These are phyloP conservation scores for Podochytrium sp. DNA, from an alignment of 192 early-diverging fungal genomes.

Conservation along the genomic window DNA sequence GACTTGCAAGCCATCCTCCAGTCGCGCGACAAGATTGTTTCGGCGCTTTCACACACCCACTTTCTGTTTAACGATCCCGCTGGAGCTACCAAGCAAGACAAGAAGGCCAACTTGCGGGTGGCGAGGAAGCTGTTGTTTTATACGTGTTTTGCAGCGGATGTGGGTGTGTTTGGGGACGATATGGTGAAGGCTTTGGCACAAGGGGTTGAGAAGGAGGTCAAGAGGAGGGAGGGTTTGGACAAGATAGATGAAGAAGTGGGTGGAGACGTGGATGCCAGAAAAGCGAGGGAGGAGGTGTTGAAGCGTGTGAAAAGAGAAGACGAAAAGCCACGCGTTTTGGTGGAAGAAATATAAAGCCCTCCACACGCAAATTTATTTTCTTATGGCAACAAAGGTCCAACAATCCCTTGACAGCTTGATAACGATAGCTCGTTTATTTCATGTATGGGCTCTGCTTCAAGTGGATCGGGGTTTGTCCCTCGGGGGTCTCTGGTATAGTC, in stretches of 20 bases:
- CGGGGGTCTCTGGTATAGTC: slow-evolving; percentile 60
- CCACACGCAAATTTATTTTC: too few relatives aligned
- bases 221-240: background rate
- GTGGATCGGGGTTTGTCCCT: slow-evolving; percentile 56
- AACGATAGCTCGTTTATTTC: slow-evolving; percentile 46
- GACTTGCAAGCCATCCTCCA: background rate
- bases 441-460: slow-evolving; percentile 55
- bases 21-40: background rate
- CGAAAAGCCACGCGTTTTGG: background rate
- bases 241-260: too few relatives aligned
- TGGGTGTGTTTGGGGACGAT: background rate
- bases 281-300: background rate
- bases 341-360: background rate
- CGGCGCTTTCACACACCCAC: slow-evolving; percentile 19
- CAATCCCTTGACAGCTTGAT: too few relatives aligned
- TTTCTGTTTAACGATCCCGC: background rate
- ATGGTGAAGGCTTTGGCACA: background rate
- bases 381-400: too few relatives aligned
- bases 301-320: background rate
- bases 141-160: slow-evolving; percentile 10
- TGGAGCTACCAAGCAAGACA: background rate
- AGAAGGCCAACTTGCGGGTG: background rate
- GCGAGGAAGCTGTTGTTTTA: slow-evolving; percentile 17
- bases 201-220: background rate
- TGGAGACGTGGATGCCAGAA: background rate